phyloP scores from a whole-genome alignment of 2,329 filamentous ascomycete species.

The Colletotrichum navitas region DNA sequence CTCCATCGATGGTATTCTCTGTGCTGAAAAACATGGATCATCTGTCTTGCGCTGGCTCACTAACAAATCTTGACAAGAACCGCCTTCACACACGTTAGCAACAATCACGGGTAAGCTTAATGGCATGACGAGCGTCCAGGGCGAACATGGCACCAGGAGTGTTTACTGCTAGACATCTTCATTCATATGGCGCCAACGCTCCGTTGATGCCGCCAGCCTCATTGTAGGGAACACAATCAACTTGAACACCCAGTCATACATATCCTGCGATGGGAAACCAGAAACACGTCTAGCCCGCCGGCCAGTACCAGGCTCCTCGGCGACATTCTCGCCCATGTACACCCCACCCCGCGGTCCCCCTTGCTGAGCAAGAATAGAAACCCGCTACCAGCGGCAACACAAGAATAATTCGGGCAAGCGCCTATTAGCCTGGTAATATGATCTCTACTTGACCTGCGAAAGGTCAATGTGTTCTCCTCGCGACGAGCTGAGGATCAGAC shows the following conservation, averaged over 20 bases:
- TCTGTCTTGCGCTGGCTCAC: slow-evolving; percentile 8
- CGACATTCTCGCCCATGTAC: slow-evolving; percentile 6
- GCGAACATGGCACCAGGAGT: background rate
- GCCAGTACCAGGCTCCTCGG: background rate
- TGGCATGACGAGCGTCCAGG: background rate
- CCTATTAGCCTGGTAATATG: slow-evolving; percentile 20
- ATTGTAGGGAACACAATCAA: slow-evolving; percentile 4
- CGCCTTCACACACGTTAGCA: background rate
- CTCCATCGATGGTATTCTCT: background rate
- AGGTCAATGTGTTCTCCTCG: slow-evolving; percentile 21
- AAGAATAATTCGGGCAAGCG: slow-evolving; percentile 5
- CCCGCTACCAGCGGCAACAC: slow-evolving; percentile 18
- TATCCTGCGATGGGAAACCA: slow-evolving; percentile 24
- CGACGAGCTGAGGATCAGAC: slow-evolving; percentile 18
- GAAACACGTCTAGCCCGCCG: slow-evolving; percentile 23
- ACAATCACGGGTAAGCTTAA: slow-evolving; percentile 20
- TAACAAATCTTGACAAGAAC: slow-evolving; percentile 16
- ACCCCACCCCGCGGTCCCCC: slow-evolving; percentile 2
- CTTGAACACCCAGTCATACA: background rate
- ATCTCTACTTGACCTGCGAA: background rate
- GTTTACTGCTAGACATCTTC: slow-evolving; percentile 8
- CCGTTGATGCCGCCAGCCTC: slow-evolving; percentile 15
- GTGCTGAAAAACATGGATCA: background rate
- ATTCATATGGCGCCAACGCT: slow-evolving; percentile 19
- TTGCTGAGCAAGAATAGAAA: slow-evolving; percentile 20